Base-by-base conservation (phyloP, 495 filamentous ascomycete genomes). In the Talaromyces liani region DNA sequence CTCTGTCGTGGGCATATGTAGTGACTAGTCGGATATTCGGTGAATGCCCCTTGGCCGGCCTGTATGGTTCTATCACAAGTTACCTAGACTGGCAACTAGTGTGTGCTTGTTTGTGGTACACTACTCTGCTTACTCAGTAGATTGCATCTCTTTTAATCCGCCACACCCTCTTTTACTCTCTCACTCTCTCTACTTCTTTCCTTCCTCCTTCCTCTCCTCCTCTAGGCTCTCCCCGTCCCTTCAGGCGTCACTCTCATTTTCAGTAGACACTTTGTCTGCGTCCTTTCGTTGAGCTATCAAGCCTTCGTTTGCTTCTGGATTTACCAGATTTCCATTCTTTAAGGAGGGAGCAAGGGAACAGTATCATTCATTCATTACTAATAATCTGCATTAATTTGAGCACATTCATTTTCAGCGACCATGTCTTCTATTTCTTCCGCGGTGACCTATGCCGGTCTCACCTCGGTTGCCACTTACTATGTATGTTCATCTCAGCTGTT, bases 381-480 rank as follows among this genome's bases (percentile, higher is more conserved):
- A 79, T 80, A 78, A 64, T 49, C 18, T 49, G 45, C 45, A 22
- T 49, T 49, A 49, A 20, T 49, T 20, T 20, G 16, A 49, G 45
- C 45, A 49, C 45, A 49, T 20, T 49, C 45, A 49, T 58, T 39
- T 70, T 64, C 22, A 60, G 39, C 14, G 12, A 14, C 24, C 61
- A 76, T 67, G 34, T 64, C 66, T 55, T 18, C 77, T 54, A 66
- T 69, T 65, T 64, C 69, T 53, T 63, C 66, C 65, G 59, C 68
- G 57, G 59, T 77, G 27, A 71, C 73, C 47, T 66, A 66, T 36
- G 57, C 77, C 36, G 62, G 66, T 63, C 67, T 73, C 31, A 79
- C 76, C 63, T 89, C 88, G 69, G 69, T 89, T 66, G 84, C 82
- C 24, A 75, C 89, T 25, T 90, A 89, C 71, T 90, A 85, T 78